Percentiles rank a stretch among this genome's conserved stretches.
phyloP scores from a whole-genome alignment of 371 early-diverging fungal genomes.

The Rhizopus sp. region DNA sequence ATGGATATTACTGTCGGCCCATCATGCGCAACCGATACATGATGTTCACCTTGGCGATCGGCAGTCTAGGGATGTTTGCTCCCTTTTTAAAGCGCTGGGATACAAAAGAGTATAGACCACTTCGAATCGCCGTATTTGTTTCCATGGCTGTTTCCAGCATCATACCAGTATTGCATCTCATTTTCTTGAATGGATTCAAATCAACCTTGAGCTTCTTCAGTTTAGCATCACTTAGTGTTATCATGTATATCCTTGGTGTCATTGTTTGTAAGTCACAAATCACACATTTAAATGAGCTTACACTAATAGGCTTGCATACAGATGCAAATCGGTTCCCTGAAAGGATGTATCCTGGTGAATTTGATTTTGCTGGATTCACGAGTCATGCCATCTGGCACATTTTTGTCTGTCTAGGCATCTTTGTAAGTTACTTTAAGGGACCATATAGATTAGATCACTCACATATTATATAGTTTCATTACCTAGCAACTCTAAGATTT shows the following conservation, averaged over 20 bases:
- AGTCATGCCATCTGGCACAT: conserved; percentile 84
- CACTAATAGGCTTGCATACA: neutral
- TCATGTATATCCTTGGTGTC: conserved; percentile 55
- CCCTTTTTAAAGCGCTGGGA: conserved; percentile 56
- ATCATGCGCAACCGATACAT: conserved; percentile 48
- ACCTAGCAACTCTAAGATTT: conserved; percentile 44
- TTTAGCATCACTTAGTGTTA: conserved; percentile 46
- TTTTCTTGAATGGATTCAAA: conserved; percentile 39
- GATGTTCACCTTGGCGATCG: conserved; percentile 52
- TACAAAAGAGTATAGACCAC: conserved; percentile 35
- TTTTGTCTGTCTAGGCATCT: conserved; percentile 68
- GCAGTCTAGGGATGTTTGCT: conserved; percentile 47
- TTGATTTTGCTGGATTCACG: conserved; percentile 70
- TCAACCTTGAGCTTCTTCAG: conserved; percentile 46
- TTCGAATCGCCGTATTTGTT: conserved; percentile 56
- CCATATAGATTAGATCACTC: neutral
- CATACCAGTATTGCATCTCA: conserved; percentile 51
- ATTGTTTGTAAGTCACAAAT: conserved; percentile 27
- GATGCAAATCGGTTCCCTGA: conserved; percentile 73
- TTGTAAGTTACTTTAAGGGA: conserved; percentile 28
- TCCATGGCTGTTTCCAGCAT: conserved; percentile 57
- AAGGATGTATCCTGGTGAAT: conserved; percentile 72
- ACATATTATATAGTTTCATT: conserved; percentile 38
- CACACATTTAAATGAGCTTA: neutral
- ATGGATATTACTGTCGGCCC: conserved; percentile 65